phyloP scores from a whole-genome alignment of 371 early-diverging fungal genomes.

The Gilbertella persicaria region DNA sequence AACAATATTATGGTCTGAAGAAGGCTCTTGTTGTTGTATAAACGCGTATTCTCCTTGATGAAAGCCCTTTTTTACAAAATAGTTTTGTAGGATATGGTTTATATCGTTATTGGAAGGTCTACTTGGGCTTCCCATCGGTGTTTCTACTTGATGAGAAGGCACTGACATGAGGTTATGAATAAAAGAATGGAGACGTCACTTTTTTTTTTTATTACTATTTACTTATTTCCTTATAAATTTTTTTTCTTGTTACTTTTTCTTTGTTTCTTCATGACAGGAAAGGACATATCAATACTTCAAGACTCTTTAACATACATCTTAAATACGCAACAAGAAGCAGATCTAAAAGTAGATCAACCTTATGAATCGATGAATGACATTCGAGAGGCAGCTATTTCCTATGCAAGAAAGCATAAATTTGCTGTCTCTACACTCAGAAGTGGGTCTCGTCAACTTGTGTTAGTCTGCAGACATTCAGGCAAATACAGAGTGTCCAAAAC shows the following conservation, averaged over 20 bases:
- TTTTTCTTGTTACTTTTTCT: not conserved
- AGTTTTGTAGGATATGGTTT: conserved; percentile 38
- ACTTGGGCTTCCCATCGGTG: conserved; percentile 3
- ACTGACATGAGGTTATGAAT: not conserved
- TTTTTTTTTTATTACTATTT: not conserved
- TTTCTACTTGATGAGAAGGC: not conserved
- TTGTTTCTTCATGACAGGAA: not conserved
- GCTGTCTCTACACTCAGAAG: conserved; percentile 21
- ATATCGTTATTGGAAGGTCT: conserved; percentile 34
- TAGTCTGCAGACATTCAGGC: conserved; percentile 21
- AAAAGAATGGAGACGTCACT: not conserved
- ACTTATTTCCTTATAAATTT: not conserved
- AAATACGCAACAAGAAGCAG: not conserved
- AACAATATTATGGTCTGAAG: conserved; percentile 23
- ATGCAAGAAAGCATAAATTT: conserved; percentile 20
- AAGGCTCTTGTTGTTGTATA: conserved; percentile 27
- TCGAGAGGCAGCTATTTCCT: conserved; percentile 18
- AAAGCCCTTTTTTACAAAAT: conserved; percentile 47
- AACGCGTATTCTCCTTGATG: conserved; percentile 32
- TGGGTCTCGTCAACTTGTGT: conserved; percentile 6
- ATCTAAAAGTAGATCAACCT: conserved; percentile 1
- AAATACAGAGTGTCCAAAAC: conserved; percentile 6
- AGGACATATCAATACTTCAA: not conserved
- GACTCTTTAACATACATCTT: not conserved
- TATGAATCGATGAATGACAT: conserved; percentile 8